phyloP scores from a whole-genome alignment of 192 early-diverging fungal species.

The Backusella sp. region DNA sequence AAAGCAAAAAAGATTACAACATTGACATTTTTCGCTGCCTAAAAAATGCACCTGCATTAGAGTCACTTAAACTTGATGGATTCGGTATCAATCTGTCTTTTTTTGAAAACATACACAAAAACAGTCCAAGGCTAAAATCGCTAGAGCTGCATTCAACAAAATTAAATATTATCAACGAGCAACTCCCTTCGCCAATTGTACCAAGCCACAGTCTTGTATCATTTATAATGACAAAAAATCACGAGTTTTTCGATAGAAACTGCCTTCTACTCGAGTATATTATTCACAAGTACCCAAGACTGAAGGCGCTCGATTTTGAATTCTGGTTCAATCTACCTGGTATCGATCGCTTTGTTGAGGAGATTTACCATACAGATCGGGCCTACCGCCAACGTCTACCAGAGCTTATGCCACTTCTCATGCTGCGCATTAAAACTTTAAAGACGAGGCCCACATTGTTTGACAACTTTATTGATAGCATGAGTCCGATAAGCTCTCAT shows the following conservation, averaged over 20 bases:
- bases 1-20: background rate
- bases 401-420: background rate
- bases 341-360: background rate
- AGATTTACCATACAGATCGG: background rate
- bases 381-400: background rate
- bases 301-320: background rate
- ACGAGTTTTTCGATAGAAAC: background rate
- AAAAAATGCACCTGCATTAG: background rate
- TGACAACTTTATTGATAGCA: background rate
- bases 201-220: background rate
- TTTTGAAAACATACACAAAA: background rate
- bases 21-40: background rate
- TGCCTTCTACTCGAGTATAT: background rate
- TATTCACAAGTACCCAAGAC: background rate
- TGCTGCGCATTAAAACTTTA: background rate
- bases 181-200: background rate
- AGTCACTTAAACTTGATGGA: background rate
- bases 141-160: background rate
- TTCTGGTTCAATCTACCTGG: background rate
- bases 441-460: background rate
- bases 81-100: background rate
- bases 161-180: background rate
- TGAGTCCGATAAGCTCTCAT: background rate
- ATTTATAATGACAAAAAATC: background rate
- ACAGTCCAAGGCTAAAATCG: background rate